Percentiles rank a stretch among this genome's conserved stretches.
Conservation (phyloP, 2,329 filamentous ascomycete genomes). For the Clonostachys sp. region DNA sequence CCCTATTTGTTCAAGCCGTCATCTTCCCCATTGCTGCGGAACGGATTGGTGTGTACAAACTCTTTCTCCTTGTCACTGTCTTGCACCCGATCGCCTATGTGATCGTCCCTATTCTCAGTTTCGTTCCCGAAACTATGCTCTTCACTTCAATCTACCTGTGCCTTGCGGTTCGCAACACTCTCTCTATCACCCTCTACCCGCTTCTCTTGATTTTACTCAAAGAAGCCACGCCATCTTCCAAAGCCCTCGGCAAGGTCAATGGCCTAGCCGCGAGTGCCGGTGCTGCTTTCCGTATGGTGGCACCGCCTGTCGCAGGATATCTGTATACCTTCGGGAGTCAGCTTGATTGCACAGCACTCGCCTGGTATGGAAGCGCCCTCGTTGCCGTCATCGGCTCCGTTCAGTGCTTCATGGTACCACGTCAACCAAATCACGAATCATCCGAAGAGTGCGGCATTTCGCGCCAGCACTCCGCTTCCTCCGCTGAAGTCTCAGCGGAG, state of each 20-base stretch:
- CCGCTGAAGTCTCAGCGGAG: slow-evolving; percentile 22
- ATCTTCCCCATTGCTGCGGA: slow-evolving; percentile 58
- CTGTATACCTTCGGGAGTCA: slow-evolving; percentile 57
- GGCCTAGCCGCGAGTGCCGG: slow-evolving; percentile 62
- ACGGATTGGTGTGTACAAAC: slow-evolving; percentile 51
- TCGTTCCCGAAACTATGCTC: slow-evolving; percentile 45
- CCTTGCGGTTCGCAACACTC: slow-evolving; percentile 52
- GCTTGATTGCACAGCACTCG: slow-evolving; percentile 54
- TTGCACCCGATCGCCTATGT: slow-evolving; percentile 59
- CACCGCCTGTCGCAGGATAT: slow-evolving; percentile 60
- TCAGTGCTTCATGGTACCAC: slow-evolving; percentile 54
- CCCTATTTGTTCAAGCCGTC: slow-evolving; percentile 53
- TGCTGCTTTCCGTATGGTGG: slow-evolving; percentile 62
- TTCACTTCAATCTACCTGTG: slow-evolving; percentile 55
- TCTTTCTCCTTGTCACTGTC: slow-evolving; percentile 53
- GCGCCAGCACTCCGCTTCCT: slow-evolving; percentile 7
- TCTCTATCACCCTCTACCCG: slow-evolving; percentile 62
- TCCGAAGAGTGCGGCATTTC: slow-evolving; percentile 19
- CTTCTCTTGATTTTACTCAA: slow-evolving; percentile 65
- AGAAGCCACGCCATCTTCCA: slow-evolving; percentile 53
- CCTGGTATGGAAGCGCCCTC: slow-evolving; percentile 59
- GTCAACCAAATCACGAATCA: slow-evolving; percentile 14
- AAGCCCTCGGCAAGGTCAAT: slow-evolving; percentile 59
- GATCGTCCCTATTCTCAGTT: slow-evolving; percentile 53
- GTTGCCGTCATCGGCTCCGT: slow-evolving; percentile 52